Base-by-base conservation (phyloP, 805 yeast species). In the Huiozyma sinensis region DNA sequence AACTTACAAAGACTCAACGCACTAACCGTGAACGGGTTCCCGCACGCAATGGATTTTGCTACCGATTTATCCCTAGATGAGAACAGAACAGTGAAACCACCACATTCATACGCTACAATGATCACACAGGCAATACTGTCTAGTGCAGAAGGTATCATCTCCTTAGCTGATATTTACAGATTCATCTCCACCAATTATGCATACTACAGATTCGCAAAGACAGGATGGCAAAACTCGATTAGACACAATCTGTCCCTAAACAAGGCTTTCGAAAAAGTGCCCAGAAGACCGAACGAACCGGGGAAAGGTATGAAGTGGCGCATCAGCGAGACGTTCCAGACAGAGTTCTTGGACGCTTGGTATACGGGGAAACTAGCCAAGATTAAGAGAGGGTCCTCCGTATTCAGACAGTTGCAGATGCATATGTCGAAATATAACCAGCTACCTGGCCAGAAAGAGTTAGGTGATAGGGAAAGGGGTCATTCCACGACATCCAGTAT, bases 281-380 rank as follows among this genome's bases (percentile, higher is more conserved):
- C 97, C 36, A 75, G 99, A 57, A 77, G 84, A 59, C 89, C 95
- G 30, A 83, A 87, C 62, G 97, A 92, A 66, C 97, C 97, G 0
- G 98, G 99, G 12, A 92, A 92, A 64, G 97, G 98, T 50, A 90
- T 92, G 95, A 92, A 92, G 66, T 92, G 99, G 99, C 94, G 88
- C 66, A 89, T 92, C 47, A 79, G 88, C 50, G 92, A 86, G 36
- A 68, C 79, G 40, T 90, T 83, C 61, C 81, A 83, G 55, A 80
- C 79, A 38, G 98, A 92, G 51, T 89, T 89, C 56, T 65, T 89
- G 60, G 76, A 73, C 52, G 85, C 88, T 67, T 79, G 89, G 66
- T 77, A 76, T 47, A 79, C 75, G 47, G 95, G 95, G 11, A 75
- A 82, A 35, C 65, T 83, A 40, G 76, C 79, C 53, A 84, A 83